phyloP scores from a whole-genome alignment of 2,329 filamentous ascomycete species.

The Pseudogymnoascus sp. region DNA sequence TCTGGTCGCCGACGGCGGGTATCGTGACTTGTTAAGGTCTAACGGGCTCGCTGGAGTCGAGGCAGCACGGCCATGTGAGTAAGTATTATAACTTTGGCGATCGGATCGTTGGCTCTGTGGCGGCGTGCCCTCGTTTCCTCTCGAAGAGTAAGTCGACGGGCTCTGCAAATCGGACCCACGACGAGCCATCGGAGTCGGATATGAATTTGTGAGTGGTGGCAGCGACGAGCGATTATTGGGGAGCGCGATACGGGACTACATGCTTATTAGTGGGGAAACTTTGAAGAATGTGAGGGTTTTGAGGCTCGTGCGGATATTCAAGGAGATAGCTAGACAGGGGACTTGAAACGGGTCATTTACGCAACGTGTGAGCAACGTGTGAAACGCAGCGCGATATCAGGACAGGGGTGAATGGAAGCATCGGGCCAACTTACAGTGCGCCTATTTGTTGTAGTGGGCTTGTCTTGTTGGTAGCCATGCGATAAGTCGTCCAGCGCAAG shows the following conservation, averaged over 20 bases:
- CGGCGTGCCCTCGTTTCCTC: not conserved
- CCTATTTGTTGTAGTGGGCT: not conserved
- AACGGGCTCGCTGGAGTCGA: not conserved
- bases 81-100: not conserved
- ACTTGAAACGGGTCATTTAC: not conserved
- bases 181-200: conserved; percentile 7
- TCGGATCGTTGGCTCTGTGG: not conserved
- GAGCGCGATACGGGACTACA: conserved; percentile 11
- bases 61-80: not conserved
- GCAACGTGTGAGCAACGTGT: not conserved
- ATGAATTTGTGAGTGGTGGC: conserved; percentile 6
- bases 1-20: not conserved
- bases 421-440: conserved; percentile 16
- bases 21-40: conserved; percentile 7
- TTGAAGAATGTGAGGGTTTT: not conserved
- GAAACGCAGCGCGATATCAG: not conserved
- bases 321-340: conserved; percentile 6
- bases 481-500: conserved; percentile 21
- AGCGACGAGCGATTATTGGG: conserved; percentile 8
- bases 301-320: conserved; percentile 9
- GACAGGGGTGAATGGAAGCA: conserved; percentile 6
- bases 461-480: not conserved
- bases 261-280: not conserved
- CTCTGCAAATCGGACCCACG: conserved; percentile 8
- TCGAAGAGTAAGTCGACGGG: not conserved